Evolutionary conservation across 805 yeast genomes (phyloP).

Genomic region (Cyberlindnera saturnus): DNA sequence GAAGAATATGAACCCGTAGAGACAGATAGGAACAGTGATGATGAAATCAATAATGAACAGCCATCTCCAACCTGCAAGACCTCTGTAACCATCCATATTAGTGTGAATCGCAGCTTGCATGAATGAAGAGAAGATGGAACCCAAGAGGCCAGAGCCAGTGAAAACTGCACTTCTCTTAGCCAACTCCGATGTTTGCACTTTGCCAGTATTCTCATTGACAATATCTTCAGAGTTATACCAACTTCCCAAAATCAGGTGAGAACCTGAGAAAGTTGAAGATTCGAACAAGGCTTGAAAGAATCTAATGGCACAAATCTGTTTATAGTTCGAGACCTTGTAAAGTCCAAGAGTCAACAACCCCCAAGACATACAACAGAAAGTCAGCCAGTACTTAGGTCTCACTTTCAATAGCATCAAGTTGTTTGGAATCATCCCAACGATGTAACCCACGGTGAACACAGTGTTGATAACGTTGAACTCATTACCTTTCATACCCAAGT

Average conservation of each 20-base stretch:
- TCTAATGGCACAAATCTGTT: conserved; percentile 49
- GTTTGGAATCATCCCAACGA: conserved; percentile 57
- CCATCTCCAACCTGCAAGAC: conserved; percentile 60
- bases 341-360: conserved; percentile 47
- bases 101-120: conserved; percentile 50
- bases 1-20: conserved; percentile 51
- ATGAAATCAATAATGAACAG: conserved; percentile 57
- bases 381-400: conserved; percentile 52
- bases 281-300: conserved; percentile 60
- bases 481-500: conserved; percentile 39
- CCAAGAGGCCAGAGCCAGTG: conserved; percentile 48
- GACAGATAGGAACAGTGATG: conserved; percentile 49
- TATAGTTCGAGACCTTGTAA: conserved; percentile 39
- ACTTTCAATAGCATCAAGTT: conserved; percentile 45
- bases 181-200: conserved; percentile 31
- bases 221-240: conserved; percentile 40
- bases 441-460: conserved; percentile 54
- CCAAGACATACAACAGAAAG: conserved; percentile 51
- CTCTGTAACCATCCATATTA: conserved; percentile 35
- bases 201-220: conserved; percentile 19
- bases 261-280: conserved; percentile 49
- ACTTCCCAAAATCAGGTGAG: conserved; percentile 47
- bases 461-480: conserved; percentile 49
- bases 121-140: conserved; percentile 49
- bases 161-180: conserved; percentile 48